A percentile compares a stretch with the other conserved stretches of the same genome.
These are phyloP conservation scores for Xylariaceae sp. DNA, from an alignment of 2,329 filamentous ascomycete species.

Conservation along the genomic window DNA sequence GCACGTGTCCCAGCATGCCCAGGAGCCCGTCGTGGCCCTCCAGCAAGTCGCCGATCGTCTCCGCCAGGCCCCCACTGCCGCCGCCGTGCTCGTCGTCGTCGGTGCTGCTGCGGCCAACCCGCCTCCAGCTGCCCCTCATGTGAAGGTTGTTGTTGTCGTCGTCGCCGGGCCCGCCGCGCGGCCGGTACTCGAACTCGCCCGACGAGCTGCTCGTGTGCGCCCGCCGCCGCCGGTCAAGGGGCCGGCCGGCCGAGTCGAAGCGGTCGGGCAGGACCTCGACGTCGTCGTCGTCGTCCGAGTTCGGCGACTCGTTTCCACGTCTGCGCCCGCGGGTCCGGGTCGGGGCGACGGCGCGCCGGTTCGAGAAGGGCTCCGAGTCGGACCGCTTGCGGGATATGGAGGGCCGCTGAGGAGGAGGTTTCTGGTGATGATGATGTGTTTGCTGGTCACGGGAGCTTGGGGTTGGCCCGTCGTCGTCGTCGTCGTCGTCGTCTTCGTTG, in stretches of 20 bases:
- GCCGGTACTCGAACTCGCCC: constrained; percentile 10
- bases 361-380: constrained; percentile 15
- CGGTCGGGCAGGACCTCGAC: constrained; percentile 24
- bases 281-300: constrained; percentile 16
- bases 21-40: constrained; percentile 7
- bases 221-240: constrained; percentile 9
- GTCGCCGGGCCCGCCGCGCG: constrained; percentile 8
- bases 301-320: constrained; percentile 7
- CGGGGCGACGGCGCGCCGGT: constrained; percentile 7
- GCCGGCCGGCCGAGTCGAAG: constrained; percentile 21
- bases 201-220: constrained; percentile 4
- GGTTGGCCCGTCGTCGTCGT: neutral
- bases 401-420: constrained; percentile 4
- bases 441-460: too few relatives aligned
- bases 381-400: constrained; percentile 11
- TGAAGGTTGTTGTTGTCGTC: too few relatives aligned
- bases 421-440: neutral
- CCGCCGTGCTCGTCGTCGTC: constrained; percentile 1
- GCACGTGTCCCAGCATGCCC: constrained; percentile 7
- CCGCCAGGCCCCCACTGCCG: constrained; percentile 4
- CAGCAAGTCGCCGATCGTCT: constrained; percentile 8
- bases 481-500: constrained; percentile 4
- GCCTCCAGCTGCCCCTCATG: constrained; percentile 7
- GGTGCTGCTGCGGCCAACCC: constrained; percentile 1
- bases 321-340: constrained; percentile 7